A percentile compares a stretch with the other conserved stretches of the same genome.
Conservation (phyloP, 257 asterid genomes). For the Parsonsia alboflavescens region DNA sequence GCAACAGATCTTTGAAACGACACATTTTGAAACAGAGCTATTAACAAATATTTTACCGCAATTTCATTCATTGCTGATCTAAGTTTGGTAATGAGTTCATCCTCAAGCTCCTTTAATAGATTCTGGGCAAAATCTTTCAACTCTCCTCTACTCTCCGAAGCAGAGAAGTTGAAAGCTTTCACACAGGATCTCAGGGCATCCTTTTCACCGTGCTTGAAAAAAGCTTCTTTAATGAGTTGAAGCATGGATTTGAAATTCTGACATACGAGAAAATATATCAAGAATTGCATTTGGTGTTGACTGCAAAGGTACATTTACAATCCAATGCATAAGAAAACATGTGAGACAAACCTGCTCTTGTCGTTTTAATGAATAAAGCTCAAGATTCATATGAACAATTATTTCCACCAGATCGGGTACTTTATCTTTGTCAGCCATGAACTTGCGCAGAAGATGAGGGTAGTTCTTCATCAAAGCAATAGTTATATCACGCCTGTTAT, state of each 20-base stretch:
- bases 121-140: conserved; percentile 72
- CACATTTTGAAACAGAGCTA: no score
- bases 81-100: conserved; percentile 65
- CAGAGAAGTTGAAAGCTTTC: conserved; percentile 77
- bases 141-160: conserved; percentile 82
- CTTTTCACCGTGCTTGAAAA: conserved; percentile 80
- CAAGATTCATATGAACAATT: conserved; percentile 70
- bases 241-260: conserved; percentile 73
- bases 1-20: no score
- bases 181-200: conserved; percentile 90
- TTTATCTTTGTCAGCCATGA: conserved; percentile 85
- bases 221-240: conserved; percentile 70
- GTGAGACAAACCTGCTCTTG: conserved; percentile 70
- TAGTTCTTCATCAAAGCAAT: conserved; percentile 84
- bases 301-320: conserved; percentile 4
- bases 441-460: conserved; percentile 79
- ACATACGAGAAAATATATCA: conserved; percentile 9
- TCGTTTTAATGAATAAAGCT: conserved; percentile 83
- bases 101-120: conserved; percentile 72
- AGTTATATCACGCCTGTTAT: conserved; percentile 61
- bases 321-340: conserved; percentile 7
- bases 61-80: conserved; percentile 82
- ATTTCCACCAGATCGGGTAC: conserved; percentile 71
- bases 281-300: conserved; percentile 1
- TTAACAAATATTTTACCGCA: conserved; percentile 40